phyloP scores from a whole-genome alignment of 257 asterid species.

The Lantana camara region DNA sequence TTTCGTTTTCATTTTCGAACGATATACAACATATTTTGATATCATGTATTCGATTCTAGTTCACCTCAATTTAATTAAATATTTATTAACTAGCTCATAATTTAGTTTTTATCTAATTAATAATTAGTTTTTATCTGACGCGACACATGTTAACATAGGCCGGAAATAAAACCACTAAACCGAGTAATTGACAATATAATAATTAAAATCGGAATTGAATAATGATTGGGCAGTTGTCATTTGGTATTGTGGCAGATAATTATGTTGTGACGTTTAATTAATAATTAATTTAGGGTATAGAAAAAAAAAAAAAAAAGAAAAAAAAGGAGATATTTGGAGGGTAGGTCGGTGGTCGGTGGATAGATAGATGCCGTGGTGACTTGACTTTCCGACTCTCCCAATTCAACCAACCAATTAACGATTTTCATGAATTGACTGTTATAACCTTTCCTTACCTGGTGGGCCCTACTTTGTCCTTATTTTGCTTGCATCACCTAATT shows the following conservation, averaged over 20 bases:
- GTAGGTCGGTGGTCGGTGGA: constrained; percentile 78
- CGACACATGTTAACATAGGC: too few relatives aligned
- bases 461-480: neutral
- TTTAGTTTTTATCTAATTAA: too few relatives aligned
- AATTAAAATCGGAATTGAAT: constrained; percentile 14
- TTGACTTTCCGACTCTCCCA: constrained; percentile 36
- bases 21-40: too few relatives aligned
- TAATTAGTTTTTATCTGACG: too few relatives aligned
- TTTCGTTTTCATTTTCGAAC: too few relatives aligned
- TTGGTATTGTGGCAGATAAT: neutral
- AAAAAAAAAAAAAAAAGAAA: too few relatives aligned
- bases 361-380: constrained; percentile 49
- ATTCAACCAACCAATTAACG: constrained; percentile 44
- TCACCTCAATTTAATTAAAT: too few relatives aligned
- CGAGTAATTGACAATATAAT: neutral
- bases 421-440: constrained; percentile 33
- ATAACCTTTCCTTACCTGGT: constrained; percentile 15
- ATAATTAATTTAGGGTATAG: neutral
- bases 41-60: too few relatives aligned
- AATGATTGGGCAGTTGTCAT: constrained; percentile 32
- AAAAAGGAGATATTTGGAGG: constrained; percentile 5
- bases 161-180: too few relatives aligned
- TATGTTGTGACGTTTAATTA: neutral
- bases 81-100: too few relatives aligned
- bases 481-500: neutral